Base-by-base conservation (phyloP, 805 yeast genomes). In the Saturnispora sanitii region DNA sequence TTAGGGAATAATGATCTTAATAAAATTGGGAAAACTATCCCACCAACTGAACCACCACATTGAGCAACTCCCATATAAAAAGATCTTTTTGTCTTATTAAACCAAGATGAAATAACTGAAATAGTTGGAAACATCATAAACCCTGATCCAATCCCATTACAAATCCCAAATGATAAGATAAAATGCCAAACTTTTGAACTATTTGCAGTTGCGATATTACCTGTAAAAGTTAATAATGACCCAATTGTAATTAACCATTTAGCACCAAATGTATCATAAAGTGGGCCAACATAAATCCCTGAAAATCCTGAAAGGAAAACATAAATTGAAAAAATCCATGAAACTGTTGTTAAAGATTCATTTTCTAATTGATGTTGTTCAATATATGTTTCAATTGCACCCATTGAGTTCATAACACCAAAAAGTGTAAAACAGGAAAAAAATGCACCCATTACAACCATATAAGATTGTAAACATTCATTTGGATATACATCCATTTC, bases 61-160 rank as follows among this genome's bases (percentile, higher is more conserved):
- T 72, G 62, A 2, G 68, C 62, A 3, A 73, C 18, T 2, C 75
- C 73, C 36, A 63, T 52, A 2, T 75, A 75, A 15, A 68, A 52
- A 21, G 77, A 78, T 48, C 88, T 65, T 45, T 63, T 77, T 48
- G 57, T 58, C 33, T 61, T 57, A 23, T 38, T 40, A 52, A 79
- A 79, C 79, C 82, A 80, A 41, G 79, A 81, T 15, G 79, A 75
- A 1, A 79, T 67, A n/a, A 73, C 75, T 5, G 82, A 71, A 2
- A 80, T 64, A 28, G 76, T 55, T 0, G 86, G 85, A 8, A 78
- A 69, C 60, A 76, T 70, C 23, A 78, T 64, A 26, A 78, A 58
- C 2, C 81, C 81, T 29, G 72, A 67, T 0, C 83, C 85, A 4
- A 70, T 45, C 3, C 85, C 87, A 33, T 68, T 59, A 19, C 70